Conservation (phyloP, 2,329 filamentous ascomycete species). For the Aspergillus ustus region DNA sequence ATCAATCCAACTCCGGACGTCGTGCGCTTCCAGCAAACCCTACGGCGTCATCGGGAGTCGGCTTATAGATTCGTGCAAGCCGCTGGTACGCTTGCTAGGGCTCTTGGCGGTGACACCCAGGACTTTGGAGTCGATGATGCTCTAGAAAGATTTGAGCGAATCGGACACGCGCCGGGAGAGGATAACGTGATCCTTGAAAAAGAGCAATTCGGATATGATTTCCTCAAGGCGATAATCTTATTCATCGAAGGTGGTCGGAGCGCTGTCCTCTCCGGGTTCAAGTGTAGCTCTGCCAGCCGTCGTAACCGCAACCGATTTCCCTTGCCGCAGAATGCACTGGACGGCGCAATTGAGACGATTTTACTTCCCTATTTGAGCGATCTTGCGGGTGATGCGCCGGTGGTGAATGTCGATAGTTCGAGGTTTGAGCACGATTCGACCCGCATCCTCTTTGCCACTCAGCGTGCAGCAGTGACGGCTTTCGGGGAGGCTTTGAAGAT, state of each 20-base stretch:
- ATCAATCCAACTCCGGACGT: conserved; percentile 59
- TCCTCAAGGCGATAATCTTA: conserved; percentile 65
- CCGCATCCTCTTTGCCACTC: conserved; percentile 56
- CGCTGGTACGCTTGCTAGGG: conserved; percentile 60
- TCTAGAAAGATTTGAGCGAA: conserved; percentile 53
- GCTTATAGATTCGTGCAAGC: conserved; percentile 66
- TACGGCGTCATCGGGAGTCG: conserved; percentile 60
- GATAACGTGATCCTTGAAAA: conserved; percentile 43
- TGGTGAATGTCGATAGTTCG: conserved; percentile 62
- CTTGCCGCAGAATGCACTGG: conserved; percentile 54
- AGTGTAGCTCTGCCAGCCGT: conserved; percentile 47
- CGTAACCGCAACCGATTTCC: conserved; percentile 55
- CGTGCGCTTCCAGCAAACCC: conserved; percentile 59
- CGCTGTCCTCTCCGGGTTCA: conserved; percentile 62
- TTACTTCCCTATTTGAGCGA: conserved; percentile 65
- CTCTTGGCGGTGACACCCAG: conserved; percentile 59
- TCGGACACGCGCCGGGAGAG: conserved; percentile 53
- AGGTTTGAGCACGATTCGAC: conserved; percentile 62
- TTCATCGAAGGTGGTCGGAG: conserved; percentile 65
- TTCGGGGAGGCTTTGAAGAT: conserved; percentile 60
- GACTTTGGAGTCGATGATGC: conserved; percentile 47
- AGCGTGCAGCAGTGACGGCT: conserved; percentile 60
- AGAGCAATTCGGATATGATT: conserved; percentile 66
- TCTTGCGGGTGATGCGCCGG: conserved; percentile 54
- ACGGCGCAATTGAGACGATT: conserved; percentile 59